Percentiles rank a stretch among this genome's conserved stretches.
These are phyloP conservation scores for Phialophora macrospora DNA, from an alignment of 2,329 filamentous ascomycete genomes.

Conservation along the genomic window DNA sequence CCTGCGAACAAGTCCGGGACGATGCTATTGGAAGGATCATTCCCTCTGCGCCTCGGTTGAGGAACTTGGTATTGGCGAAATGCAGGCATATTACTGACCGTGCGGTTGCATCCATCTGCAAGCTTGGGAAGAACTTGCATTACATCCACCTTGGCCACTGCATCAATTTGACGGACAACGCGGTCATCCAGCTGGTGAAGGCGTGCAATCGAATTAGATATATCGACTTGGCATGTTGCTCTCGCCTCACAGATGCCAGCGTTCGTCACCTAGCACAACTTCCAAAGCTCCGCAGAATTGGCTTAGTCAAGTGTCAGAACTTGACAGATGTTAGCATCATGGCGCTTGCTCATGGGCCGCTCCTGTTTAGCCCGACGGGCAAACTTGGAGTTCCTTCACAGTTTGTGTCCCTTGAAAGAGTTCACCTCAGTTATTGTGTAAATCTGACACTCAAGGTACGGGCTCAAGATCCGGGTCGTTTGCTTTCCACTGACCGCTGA, in stretches of 20 bases:
- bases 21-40: conserved; percentile 88
- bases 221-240: conserved; percentile 96
- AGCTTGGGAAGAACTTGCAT: conserved; percentile 91
- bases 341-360: conserved; percentile 72
- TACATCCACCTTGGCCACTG: conserved; percentile 97
- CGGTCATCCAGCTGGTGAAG: conserved; percentile 81
- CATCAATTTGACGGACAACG: conserved; percentile 84
- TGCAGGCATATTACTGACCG: conserved; percentile 90
- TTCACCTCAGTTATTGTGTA: conserved; percentile 94
- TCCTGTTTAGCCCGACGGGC: conserved; percentile 49
- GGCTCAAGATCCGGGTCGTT: conserved; percentile 27
- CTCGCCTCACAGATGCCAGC: conserved; percentile 82
- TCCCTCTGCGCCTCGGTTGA: conserved; percentile 79
- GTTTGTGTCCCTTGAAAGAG: conserved; percentile 71
- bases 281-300: conserved; percentile 92
- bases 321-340: conserved; percentile 91
- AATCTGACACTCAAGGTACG: conserved; percentile 79
- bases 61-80: conserved; percentile 93
- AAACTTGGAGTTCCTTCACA: conserved; percentile 36
- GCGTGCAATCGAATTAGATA: conserved; percentile 93
- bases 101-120: conserved; percentile 83
- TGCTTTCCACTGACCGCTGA: conserved; percentile 5
- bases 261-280: conserved; percentile 81
- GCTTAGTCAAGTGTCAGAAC: conserved; percentile 86
- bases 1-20: conserved; percentile 82